These are phyloP conservation scores for Phytophthora cactorum DNA, from an alignment of 352 stramenopile species.

Conservation along the genomic window DNA sequence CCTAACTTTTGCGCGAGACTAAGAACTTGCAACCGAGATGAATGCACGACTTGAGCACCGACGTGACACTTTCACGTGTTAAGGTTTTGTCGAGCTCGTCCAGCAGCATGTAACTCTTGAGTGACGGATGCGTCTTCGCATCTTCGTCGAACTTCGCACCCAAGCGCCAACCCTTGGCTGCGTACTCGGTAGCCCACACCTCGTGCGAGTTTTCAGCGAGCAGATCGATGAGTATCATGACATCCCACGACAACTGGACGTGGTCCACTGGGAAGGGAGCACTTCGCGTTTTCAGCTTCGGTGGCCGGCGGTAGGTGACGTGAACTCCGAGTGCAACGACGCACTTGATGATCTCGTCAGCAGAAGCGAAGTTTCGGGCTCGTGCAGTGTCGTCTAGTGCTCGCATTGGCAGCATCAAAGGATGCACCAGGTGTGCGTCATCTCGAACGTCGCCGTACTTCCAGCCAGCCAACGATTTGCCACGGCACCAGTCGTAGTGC, in stretches of 20 bases:
- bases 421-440: constrained; percentile 51
- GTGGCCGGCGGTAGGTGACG: constrained; percentile 26
- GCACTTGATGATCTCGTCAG: constrained; percentile 68
- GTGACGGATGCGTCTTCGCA: constrained; percentile 55
- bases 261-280: constrained; percentile 42
- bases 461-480: constrained; percentile 61
- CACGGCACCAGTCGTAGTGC: constrained; percentile 70
- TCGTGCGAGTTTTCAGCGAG: constrained; percentile 77
- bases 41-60: constrained; percentile 62
- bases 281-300: constrained; percentile 27
- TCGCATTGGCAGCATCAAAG: constrained; percentile 60
- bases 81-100: constrained; percentile 59
- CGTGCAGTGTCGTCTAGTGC: constrained; percentile 43
- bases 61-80: constrained; percentile 51
- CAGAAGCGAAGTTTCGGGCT: constrained; percentile 50
- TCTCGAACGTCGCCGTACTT: constrained; percentile 43
- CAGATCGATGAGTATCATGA: constrained; percentile 72
- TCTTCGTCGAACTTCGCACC: constrained; percentile 48
- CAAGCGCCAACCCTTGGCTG: constrained; percentile 46
- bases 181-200: constrained; percentile 65
- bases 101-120: constrained; percentile 67
- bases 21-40: constrained; percentile 58
- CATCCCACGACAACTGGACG: constrained; percentile 59
- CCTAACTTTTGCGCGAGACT: constrained; percentile 23
- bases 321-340: constrained; percentile 60